Evolutionary conservation across 495 filamentous ascomycete species (phyloP).

Genomic region (Delitschia confertaspora): DNA sequence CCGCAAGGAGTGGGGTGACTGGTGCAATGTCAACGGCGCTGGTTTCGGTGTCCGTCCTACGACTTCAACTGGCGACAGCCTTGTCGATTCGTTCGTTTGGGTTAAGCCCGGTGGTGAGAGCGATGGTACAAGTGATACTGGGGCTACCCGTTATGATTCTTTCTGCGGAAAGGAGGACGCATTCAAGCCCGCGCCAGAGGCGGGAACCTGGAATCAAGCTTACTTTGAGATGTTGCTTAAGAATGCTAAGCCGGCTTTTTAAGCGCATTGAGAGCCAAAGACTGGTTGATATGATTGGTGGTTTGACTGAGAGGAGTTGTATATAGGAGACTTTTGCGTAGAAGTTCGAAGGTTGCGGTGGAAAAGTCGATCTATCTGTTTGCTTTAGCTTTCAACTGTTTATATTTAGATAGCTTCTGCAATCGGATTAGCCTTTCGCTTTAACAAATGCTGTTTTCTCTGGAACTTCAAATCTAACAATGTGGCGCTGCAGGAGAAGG

Average conservation of each 20-base stretch:
- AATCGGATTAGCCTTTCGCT: too few relatives aligned
- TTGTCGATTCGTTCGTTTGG: constrained; percentile 74
- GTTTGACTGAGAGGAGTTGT: too few relatives aligned
- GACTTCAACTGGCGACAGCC: constrained; percentile 49
- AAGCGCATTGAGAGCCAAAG: neutral
- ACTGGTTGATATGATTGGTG: constrained; percentile 1
- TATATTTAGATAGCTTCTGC: too few relatives aligned
- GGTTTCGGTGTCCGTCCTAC: constrained; percentile 67
- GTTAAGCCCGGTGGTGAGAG: constrained; percentile 77
- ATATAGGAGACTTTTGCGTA: too few relatives aligned
- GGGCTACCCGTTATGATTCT: constrained; percentile 57
- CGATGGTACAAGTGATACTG: constrained; percentile 61
- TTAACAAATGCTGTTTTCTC: too few relatives aligned
- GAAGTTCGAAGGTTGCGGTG: too few relatives aligned
- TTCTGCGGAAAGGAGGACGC: constrained; percentile 57
- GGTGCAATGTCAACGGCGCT: constrained; percentile 72
- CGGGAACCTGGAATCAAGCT: constrained; percentile 69
- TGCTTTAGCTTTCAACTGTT: too few relatives aligned
- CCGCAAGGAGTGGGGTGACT: constrained; percentile 60
- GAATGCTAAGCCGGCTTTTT: constrained; percentile 53
- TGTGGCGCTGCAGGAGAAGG: too few relatives aligned
- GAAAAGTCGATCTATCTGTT: too few relatives aligned
- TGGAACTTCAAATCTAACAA: too few relatives aligned
- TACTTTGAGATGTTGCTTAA: constrained; percentile 63
- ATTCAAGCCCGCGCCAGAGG: constrained; percentile 63